Evolutionary conservation across 108 stramenopile genomes (phyloP).

Genomic region (Nitzschia palea): DNA sequence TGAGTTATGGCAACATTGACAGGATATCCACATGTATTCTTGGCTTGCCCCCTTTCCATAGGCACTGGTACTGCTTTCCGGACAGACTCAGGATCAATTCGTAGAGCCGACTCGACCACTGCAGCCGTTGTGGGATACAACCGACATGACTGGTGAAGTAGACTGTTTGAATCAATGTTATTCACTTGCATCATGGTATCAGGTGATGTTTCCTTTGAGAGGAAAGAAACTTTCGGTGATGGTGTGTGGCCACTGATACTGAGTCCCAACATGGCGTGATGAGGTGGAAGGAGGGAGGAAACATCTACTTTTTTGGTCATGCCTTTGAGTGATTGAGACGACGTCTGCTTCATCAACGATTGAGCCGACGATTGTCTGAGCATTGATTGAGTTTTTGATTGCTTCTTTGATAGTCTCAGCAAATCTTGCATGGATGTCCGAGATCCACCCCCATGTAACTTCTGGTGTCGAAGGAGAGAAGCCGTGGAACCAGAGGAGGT

Average conservation of each 20-base stretch:
- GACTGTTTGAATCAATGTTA: conserved; percentile 3
- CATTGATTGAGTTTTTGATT: conserved; percentile 23
- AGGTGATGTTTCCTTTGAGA: background rate
- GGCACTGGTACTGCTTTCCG: conserved; percentile 29
- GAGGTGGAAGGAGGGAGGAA: conserved; percentile 22
- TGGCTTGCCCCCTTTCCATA: conserved; percentile 10
- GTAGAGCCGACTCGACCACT: conserved; percentile 44
- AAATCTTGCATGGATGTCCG: conserved; percentile 24
- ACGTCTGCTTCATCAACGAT: conserved; percentile 16
- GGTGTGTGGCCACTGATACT: conserved; percentile 6
- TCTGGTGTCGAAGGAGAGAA: conserved; percentile 6
- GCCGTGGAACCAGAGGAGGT: conserved; percentile 1
- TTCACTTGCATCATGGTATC: background rate
- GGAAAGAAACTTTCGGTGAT: conserved; percentile 1
- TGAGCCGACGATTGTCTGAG: conserved; percentile 26
- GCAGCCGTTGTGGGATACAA: conserved; percentile 37
- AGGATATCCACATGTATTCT: conserved; percentile 33
- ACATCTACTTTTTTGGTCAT: conserved; percentile 8
- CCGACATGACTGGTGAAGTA: conserved; percentile 42
- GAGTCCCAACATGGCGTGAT: conserved; percentile 6
- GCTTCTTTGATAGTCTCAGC: conserved; percentile 19
- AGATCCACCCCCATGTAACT: conserved; percentile 4
- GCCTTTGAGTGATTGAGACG: conserved; percentile 3
- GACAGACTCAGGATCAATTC: conserved; percentile 37
- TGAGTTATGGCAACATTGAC: conserved; percentile 39